Base-by-base conservation (phyloP, 129 eudicot genomes). In the Flaveria brownii region DNA sequence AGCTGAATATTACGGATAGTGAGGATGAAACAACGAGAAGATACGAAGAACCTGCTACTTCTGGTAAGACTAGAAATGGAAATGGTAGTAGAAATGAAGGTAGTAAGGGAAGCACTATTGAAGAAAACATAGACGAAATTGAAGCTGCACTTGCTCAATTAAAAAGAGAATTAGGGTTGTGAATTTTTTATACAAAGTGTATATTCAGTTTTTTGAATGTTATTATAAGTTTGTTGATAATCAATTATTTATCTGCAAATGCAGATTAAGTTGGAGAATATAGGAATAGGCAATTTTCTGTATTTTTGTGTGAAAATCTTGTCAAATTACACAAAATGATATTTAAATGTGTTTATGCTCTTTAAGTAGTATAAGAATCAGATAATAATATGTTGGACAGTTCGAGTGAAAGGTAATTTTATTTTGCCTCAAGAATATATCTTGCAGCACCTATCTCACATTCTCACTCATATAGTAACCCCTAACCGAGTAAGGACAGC, bases 121-220 rank as follows among this genome's bases (percentile, higher is more conserved):
- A 95, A 67, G 97, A 89, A 1, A 84, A 83, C 57, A 80, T 95
- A 57, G 96, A 95, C 63, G 97, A 95, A 65, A 84, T 95, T 77
- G 99, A 95, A 88, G 97, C 97, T 20, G 83, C 96, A 65, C 99
- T 95, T 73, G 87, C 96, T 72, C 85, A 91, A 77, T 70, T 95
- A 74, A 95, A 86, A 75, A 89, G 77, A 86, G 96, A 95, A 81
- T 68, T 95, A 76, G 99, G 99, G 68, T 84, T 94, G 54, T 94
- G 84, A 86, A 51, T 13, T 71, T 68, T 52, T 13, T 60, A 47
- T 46, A 70, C 77, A 47, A 46, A 66, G 63, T 54, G 76, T 23
- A 10, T 39, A 36, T 72, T 70, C 45, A 71, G 77, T 12, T 63
- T 11, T 54, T 65, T 43, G 13, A 74, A 67, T 80, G 76, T 74